Percentiles rank a stretch among this genome's conserved stretches.
phyloP scores from a whole-genome alignment of 1,284 basidiomycete species.

The Violaceomyces palustris region DNA sequence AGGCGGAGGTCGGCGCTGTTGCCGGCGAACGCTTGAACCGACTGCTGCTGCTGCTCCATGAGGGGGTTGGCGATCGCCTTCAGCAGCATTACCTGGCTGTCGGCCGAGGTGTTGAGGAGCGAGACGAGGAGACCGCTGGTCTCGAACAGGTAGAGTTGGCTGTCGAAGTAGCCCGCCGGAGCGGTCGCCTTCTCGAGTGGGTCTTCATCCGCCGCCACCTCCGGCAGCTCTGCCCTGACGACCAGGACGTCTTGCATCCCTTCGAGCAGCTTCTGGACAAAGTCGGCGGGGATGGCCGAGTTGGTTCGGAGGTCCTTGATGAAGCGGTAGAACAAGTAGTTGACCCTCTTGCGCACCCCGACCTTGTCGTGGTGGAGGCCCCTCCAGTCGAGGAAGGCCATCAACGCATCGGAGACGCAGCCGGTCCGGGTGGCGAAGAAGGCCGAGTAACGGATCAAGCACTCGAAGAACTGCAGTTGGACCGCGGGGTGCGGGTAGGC shows the following conservation, averaged over 20 bases:
- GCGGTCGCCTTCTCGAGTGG: constrained; percentile 71
- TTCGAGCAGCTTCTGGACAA: constrained; percentile 58
- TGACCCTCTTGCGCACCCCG: constrained; percentile 71
- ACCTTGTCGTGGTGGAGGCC: constrained; percentile 78
- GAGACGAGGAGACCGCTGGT: constrained; percentile 80
- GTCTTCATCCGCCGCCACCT: constrained; percentile 61
- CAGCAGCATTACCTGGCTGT: constrained; percentile 66
- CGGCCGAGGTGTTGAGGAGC: constrained; percentile 63
- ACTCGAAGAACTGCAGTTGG: constrained; percentile 90
- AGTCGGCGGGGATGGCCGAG: constrained; percentile 70
- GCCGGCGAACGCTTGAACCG: constrained; percentile 58
- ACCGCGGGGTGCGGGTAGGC: constrained; percentile 81
- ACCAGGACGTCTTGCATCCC: constrained; percentile 56
- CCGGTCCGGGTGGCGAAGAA: constrained; percentile 85
- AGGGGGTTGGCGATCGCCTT: constrained; percentile 73
- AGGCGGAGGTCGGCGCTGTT: constrained; percentile 61
- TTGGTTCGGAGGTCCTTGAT: constrained; percentile 69
- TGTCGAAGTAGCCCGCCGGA: constrained; percentile 71
- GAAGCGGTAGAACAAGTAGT: constrained; percentile 90
- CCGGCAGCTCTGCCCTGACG: constrained; percentile 56
- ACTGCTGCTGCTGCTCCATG: constrained; percentile 69
- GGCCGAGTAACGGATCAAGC: constrained; percentile 82
- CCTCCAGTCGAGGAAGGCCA: constrained; percentile 83
- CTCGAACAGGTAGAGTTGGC: constrained; percentile 93
- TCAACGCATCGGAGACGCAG: constrained; percentile 65